phyloP scores from a whole-genome alignment of 192 early-diverging fungal genomes.

The Mortierella alpina region DNA sequence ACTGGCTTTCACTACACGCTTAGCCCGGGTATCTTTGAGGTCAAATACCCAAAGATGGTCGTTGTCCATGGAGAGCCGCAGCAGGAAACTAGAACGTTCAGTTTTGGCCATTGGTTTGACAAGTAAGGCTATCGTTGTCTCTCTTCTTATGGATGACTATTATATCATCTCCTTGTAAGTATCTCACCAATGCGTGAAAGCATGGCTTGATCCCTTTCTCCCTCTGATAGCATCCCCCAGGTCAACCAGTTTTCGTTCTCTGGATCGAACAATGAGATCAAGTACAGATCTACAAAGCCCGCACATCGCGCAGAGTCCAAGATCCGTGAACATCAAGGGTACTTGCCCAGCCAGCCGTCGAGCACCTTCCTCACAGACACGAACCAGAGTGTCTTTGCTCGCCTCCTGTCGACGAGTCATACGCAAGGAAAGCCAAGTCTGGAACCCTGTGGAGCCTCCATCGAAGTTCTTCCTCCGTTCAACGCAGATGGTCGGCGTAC shows the following conservation, averaged over 20 bases:
- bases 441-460: constrained; percentile 74
- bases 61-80: constrained; percentile 67
- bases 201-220: not conserved
- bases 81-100: constrained; percentile 73
- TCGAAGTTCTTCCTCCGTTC: constrained; percentile 64
- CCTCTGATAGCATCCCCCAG: constrained; percentile 66
- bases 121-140: constrained; percentile 49
- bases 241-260: constrained; percentile 77
- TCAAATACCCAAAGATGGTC: constrained; percentile 71
- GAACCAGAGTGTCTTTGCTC: constrained; percentile 76
- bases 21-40: constrained; percentile 74
- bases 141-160: not conserved
- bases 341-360: constrained; percentile 72
- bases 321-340: constrained; percentile 78
- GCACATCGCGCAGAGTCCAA: constrained; percentile 70
- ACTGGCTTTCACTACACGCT: constrained; percentile 73
- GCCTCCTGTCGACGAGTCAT: constrained; percentile 68
- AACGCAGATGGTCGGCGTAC: constrained; percentile 70
- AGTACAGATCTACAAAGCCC: constrained; percentile 69
- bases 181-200: not conserved
- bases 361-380: constrained; percentile 73
- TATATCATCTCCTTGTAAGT: not conserved
- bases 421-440: constrained; percentile 69
- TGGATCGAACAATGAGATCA: constrained; percentile 64
- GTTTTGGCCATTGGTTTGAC: constrained; percentile 80